Base-by-base conservation (phyloP, 305 asterid genomes). In the Nicotiana rustica region DNA sequence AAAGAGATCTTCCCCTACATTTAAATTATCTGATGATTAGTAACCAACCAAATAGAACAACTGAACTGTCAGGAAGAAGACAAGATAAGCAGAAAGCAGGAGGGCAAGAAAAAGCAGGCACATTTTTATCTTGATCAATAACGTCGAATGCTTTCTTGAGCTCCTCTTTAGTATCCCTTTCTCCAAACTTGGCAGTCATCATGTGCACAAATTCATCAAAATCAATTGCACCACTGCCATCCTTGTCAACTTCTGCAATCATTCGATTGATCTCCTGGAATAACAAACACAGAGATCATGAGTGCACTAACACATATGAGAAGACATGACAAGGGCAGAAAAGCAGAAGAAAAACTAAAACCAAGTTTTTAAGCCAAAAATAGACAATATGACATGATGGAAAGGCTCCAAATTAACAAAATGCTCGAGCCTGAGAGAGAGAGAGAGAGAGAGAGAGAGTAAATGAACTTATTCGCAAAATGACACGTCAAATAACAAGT, bases 101-200 rank as follows among this genome's bases (percentile, higher is more conserved):
- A 33, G 76, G 9, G 21, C 31, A 19, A 64, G 18, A 65, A 68
- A 41, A 79, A 36, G 49, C 47, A 85, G 86, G 83, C 83, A 96
- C 99, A 87, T 94, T 96, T 83, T 93, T 92, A 87, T 96, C 98
- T 88, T 93, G 95, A 89, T 96, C 99, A 80, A 96, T 94, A 67
- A 96, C 91, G 67, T 89, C 87, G 78, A 96, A 96, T 83, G 99
- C 98, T 89, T 93, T 94, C 95, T 88, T 89, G 71, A 96, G 94
- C 89, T 96, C 98, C 86, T 93, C 97, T 87, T 91, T 91, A 57
- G 92, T 90, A 90, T 92, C 97, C 88, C 98, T 90, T 90, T 96
- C 99, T 68, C 97, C 98, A 83, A 93, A 90, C 85, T 96, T 96
- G 59, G 96, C 97, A 10, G 98, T 96, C 99, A 96, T 91, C 98